Percentiles rank a stretch among this genome's conserved stretches.
Evolutionary conservation across 2,329 filamentous ascomycete genomes (phyloP).

Genomic region (Ophiostoma himal-ulmi): DNA sequence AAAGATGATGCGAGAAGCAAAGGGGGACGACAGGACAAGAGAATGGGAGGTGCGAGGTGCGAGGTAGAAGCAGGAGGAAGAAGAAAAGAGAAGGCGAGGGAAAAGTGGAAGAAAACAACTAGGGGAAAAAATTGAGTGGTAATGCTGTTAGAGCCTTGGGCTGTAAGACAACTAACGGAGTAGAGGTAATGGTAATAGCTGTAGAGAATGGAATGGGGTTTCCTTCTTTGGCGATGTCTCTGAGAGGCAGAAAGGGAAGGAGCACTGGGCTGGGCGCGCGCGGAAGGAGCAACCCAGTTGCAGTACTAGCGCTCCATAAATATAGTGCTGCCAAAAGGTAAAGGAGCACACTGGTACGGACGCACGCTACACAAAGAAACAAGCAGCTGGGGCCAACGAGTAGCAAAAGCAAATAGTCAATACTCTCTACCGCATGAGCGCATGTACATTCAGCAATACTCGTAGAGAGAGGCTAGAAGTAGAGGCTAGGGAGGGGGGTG

Average conservation of each 20-base stretch:
- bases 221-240: slow-evolving; percentile 22
- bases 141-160: neutral
- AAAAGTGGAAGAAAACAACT: slow-evolving; percentile 15
- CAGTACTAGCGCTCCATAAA: slow-evolving; percentile 11
- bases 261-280: slow-evolving; percentile 15
- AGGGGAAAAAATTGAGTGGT: slow-evolving; percentile 16
- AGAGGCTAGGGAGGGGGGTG: slow-evolving; percentile 15
- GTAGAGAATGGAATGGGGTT: slow-evolving; percentile 12
- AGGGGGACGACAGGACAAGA: neutral
- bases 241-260: slow-evolving; percentile 13
- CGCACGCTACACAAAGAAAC: slow-evolving; percentile 9
- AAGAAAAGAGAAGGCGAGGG: slow-evolving; percentile 17
- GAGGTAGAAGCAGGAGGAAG: slow-evolving; percentile 13
- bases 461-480: neutral
- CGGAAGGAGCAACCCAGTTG: slow-evolving; percentile 18
- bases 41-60: neutral
- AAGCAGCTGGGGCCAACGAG: neutral
- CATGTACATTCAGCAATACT: neutral
- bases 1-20: neutral
- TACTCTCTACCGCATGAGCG: neutral
- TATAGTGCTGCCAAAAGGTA: neutral
- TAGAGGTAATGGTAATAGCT: neutral
- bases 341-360: neutral
- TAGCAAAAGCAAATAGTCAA: neutral
- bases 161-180: neutral